Base-by-base conservation (phyloP, 169 alveolate genomes). In the Eimeria sp. region DNA sequence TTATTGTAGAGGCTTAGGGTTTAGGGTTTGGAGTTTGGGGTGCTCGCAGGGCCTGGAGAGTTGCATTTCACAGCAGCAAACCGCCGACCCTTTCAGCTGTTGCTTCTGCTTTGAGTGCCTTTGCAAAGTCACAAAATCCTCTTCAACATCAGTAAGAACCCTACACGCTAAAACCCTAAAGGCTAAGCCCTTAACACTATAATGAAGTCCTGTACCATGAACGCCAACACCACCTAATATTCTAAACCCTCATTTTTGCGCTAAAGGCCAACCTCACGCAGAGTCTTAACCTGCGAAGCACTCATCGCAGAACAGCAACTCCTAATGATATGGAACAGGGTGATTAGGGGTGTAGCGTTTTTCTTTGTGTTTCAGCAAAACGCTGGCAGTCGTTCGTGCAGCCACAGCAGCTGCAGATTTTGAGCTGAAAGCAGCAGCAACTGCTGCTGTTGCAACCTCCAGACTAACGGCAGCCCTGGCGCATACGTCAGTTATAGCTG, bases 21-120 rank as follows among this genome's bases (percentile, higher is more conserved):
- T 70, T 70, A n/a, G 43, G 80, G 80, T 70, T 70, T 70, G 27
- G 80, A 5, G 80, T 70, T 70, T 14, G 43, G 93, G 54, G 4
- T 70, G 89, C 10, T 78, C 75, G 90, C 75, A 98, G 98, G 72
- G 97, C 95, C 61, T 96, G 97, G 89, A 98, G 95, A 95, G 97
- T 97, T 92, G 97, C 98, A 58, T 93, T 30, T 20, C 90, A 75
- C 96, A 67, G 78, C 51, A 70, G 57, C 88, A 92, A 51, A 83
- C 93, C 92, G 49, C 45, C 84, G 70, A 30, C 80, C 47, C 87
- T 75, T 25, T 11, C 87, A 43, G 87, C 87, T 14, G 87, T 49
- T 16, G 87, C 87, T 76, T 58, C 87, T 40, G 87, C 87, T 40
- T 47, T 76, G 34, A 76, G 87, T 76, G 63, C 63, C 9, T 58